Conservation (phyloP, 2,329 filamentous ascomycete genomes). For the Neonectria neomacrospora region DNA sequence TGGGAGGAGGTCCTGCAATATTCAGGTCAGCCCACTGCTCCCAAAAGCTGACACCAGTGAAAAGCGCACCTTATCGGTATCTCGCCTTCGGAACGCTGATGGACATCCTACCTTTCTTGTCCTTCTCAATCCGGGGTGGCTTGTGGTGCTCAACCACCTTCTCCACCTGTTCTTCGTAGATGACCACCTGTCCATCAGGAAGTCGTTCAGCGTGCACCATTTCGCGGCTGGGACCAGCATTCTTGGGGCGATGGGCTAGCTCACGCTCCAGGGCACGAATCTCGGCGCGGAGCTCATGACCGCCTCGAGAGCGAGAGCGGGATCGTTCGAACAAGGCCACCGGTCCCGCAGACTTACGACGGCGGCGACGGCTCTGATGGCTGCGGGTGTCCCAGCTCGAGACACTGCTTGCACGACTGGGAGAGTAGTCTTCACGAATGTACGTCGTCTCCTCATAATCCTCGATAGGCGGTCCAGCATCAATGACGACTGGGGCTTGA, state of each 20-base stretch:
- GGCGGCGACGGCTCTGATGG: conserved; percentile 44
- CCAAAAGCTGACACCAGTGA: conserved; percentile 24
- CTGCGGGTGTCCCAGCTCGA: conserved; percentile 48
- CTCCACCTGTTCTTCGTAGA: conserved; percentile 71
- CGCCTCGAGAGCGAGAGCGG: conserved; percentile 57
- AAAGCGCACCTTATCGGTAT: conserved; percentile 67
- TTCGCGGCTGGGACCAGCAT: conserved; percentile 57
- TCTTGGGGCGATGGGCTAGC: conserved; percentile 51
- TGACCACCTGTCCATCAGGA: conserved; percentile 69
- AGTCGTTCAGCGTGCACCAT: conserved; percentile 67
- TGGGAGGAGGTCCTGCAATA: conserved; percentile 69
- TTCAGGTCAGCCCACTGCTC: conserved; percentile 48
- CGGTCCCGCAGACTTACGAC: conserved; percentile 43
- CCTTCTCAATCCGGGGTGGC: conserved; percentile 80
- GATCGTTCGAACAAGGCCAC: conserved; percentile 56
- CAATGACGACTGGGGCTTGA: conserved; percentile 47
- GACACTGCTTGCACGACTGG: conserved; percentile 54
- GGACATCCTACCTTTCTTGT: conserved; percentile 96
- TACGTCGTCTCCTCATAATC: conserved; percentile 60
- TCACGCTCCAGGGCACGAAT: conserved; percentile 74
- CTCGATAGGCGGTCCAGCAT: conserved; percentile 52
- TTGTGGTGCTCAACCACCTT: conserved; percentile 63
- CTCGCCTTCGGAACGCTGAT: conserved; percentile 83
- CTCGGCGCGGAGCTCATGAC: conserved; percentile 77
- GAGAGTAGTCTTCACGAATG: conserved; percentile 60